Conservation (phyloP, 2,329 filamentous ascomycete species). For the Cercospora sp. region DNA sequence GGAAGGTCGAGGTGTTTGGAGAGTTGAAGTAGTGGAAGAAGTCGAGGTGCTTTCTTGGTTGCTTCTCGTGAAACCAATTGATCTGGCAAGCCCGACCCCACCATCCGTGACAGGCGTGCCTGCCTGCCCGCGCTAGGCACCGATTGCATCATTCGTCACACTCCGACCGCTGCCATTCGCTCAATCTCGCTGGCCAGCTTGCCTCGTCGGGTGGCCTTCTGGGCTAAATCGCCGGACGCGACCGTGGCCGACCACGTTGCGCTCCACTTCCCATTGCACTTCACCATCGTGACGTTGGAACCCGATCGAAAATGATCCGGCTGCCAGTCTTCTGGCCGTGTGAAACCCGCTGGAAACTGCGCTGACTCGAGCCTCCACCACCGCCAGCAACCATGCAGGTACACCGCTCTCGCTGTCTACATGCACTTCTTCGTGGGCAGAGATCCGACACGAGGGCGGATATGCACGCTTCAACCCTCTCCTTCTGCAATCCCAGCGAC, state of each 20-base stretch:
- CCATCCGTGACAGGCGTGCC: slow-evolving; percentile 1
- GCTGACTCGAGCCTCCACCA: background rate
- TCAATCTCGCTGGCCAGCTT: background rate
- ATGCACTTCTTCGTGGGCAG: slow-evolving; percentile 1
- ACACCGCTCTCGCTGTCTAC: slow-evolving; percentile 4
- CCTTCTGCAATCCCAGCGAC: background rate
- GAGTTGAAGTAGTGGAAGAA: background rate
- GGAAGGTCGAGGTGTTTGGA: background rate
- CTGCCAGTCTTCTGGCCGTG: background rate
- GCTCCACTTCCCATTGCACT: slow-evolving; percentile 3
- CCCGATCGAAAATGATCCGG: background rate
- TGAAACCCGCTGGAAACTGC: background rate
- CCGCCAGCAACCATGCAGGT: background rate
- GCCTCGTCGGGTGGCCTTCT: background rate
- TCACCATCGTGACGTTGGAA: background rate
- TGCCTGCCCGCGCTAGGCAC: background rate
- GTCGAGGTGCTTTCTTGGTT: background rate
- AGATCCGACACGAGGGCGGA: slow-evolving; percentile 7
- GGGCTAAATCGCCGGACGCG: background rate
- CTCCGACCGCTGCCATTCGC: background rate
- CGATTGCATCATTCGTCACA: slow-evolving; percentile 3
- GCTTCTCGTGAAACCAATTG: background rate
- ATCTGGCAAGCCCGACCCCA: background rate
- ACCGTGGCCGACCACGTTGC: background rate
- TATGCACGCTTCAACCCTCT: slow-evolving; percentile 7